Evolutionary conservation across 2,329 filamentous ascomycete genomes (phyloP).

Genomic region (Aspergillus quadrilineatus): DNA sequence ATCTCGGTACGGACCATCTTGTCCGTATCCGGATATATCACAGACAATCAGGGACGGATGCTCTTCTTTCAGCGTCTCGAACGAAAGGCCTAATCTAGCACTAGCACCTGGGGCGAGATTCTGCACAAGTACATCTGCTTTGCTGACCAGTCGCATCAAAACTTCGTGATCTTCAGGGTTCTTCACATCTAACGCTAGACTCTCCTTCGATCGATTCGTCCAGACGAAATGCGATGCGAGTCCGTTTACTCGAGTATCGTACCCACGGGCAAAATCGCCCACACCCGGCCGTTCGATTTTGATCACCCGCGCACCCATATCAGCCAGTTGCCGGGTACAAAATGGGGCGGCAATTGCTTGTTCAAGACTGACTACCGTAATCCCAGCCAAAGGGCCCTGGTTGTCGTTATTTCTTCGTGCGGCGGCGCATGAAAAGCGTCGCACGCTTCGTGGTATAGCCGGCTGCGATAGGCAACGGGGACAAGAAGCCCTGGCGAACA

Average conservation of each 20-base stretch:
- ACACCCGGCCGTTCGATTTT: constrained; percentile 54
- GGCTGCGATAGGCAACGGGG: not conserved
- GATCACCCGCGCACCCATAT: constrained; percentile 56
- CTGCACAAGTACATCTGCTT: constrained; percentile 54
- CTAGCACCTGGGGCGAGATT: constrained; percentile 55
- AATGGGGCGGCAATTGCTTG: constrained; percentile 58
- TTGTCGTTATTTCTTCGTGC: not conserved
- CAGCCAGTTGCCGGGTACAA: constrained; percentile 55
- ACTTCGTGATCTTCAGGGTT: constrained; percentile 42
- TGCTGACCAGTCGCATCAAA: constrained; percentile 45
- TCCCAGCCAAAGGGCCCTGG: constrained; percentile 40
- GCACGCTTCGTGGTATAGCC: not conserved
- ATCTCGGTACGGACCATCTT: constrained; percentile 52
- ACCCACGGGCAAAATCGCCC: constrained; percentile 55
- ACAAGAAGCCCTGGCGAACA: not conserved
- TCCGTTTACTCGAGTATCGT: constrained; percentile 52
- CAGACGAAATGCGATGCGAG: constrained; percentile 57
- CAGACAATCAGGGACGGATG: constrained; percentile 54
- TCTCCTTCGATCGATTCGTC: constrained; percentile 57
- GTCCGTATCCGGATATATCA: constrained; percentile 56
- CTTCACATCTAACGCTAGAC: constrained; percentile 53
- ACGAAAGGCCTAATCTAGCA: constrained; percentile 50
- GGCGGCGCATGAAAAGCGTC: constrained; percentile 1
- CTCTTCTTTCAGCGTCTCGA: constrained; percentile 42
- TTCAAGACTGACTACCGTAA: constrained; percentile 55